Percentiles rank a stretch among this genome's conserved stretches.
phyloP scores from a whole-genome alignment of 306 rosid species.

The Pyrus betulifolia region DNA sequence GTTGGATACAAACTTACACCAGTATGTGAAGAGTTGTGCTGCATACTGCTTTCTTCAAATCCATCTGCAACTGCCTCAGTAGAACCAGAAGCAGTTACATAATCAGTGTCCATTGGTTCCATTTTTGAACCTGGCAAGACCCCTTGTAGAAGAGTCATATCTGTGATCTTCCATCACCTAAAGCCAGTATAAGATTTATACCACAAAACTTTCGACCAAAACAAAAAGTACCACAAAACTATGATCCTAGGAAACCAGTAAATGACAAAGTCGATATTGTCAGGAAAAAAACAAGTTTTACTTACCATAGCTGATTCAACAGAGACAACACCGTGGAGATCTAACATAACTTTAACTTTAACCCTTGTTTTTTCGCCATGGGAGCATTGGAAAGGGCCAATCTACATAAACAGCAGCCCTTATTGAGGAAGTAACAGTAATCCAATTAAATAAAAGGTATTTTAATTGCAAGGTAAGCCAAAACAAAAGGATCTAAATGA shows the following conservation, averaged over 20 bases:
- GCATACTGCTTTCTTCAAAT: constrained; percentile 30
- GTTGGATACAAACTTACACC: constrained; percentile 37
- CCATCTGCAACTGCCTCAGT: constrained; percentile 52
- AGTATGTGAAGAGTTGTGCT: constrained; percentile 39
- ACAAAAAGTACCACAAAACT: not conserved
- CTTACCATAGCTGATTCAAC: constrained; percentile 79
- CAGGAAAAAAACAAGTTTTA: constrained; percentile 18
- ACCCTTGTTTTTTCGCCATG: constrained; percentile 51
- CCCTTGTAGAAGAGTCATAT: constrained; percentile 29
- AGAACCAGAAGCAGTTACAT: constrained; percentile 25
- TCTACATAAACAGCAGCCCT: constrained; percentile 34
- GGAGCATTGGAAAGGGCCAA: constrained; percentile 73
- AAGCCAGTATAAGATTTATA: constrained; percentile 21
- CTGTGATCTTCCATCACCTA: constrained; percentile 66
- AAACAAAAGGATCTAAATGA: not conserved
- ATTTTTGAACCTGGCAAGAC: constrained; percentile 23
- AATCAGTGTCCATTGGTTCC: constrained; percentile 58
- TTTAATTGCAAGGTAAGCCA: not conserved
- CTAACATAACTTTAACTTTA: constrained; percentile 68
- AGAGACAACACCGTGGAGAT: constrained; percentile 74
- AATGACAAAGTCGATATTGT: constrained; percentile 7
- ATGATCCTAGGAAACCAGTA: constrained; percentile 5
- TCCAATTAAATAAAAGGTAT: not conserved
- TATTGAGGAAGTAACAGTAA: not conserved
- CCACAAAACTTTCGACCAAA: not conserved